phyloP scores from a whole-genome alignment of 257 asterid species.

The Linaria vulgaris region DNA sequence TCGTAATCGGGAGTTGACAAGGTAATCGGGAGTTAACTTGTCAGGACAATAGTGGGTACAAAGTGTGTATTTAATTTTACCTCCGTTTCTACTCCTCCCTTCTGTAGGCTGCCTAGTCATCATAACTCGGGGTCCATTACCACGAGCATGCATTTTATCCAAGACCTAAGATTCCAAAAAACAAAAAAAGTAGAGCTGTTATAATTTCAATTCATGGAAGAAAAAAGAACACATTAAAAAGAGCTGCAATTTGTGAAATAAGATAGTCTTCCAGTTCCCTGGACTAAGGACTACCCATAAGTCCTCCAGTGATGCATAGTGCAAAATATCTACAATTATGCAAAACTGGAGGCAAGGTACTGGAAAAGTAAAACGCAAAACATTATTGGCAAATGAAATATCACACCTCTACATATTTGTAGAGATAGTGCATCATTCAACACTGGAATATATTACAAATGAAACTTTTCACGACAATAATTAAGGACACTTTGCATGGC shows the following conservation, averaged over 20 bases:
- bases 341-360: too few species aligned
- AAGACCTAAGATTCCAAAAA: constrained; percentile 56
- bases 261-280: too few species aligned
- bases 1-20: too few species aligned
- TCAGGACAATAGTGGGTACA: not conserved
- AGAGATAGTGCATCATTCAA: too few species aligned
- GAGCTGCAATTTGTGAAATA: too few species aligned
- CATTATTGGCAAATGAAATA: not conserved
- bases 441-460: not conserved
- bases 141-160: constrained; percentile 98
- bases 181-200: constrained; percentile 10
- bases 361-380: too few species aligned
- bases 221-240: too few species aligned
- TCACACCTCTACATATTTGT: too few species aligned
- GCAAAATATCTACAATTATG: too few species aligned
- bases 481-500: not conserved
- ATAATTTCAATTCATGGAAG: not conserved
- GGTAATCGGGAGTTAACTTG: constrained; percentile 20
- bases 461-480: too few species aligned
- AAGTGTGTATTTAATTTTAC: constrained; percentile 30
- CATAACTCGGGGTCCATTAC: constrained; percentile 87
- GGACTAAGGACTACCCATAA: too few species aligned
- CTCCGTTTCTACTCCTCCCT: constrained; percentile 94
- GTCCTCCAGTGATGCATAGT: too few species aligned
- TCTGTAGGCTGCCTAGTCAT: constrained; percentile 96